Base-by-base conservation (phyloP, 768 basidiomycete species). In the Trametes coccinea region DNA sequence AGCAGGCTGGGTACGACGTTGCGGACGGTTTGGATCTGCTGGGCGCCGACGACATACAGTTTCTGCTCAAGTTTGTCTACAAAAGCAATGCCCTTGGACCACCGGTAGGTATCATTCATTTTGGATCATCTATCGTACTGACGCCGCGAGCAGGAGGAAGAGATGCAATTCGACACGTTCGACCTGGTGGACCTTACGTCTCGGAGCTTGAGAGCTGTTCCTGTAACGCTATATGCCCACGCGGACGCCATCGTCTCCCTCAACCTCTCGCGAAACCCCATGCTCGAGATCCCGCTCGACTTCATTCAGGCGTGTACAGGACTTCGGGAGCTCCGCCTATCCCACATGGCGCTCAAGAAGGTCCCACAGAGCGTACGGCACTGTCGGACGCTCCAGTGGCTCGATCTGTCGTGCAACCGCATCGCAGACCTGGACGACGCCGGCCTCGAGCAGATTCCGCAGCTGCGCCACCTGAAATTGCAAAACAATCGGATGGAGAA, bases 201-300 rank as follows among this genome's bases (percentile, higher is more conserved):
- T 1, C 82, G 88, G 53, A 84, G 90, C 67, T 78, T 98, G 2
- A 89, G 90, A 55, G 91, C 94, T 4, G 90, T 98, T 49, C 97
- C 97, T 0, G 87, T 96, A 66, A 79, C 86, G 60, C 80, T 98
- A 11, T 90, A 99, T 73, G 82, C 84, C 56, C 86, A 93, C 61
- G 94, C 95, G 1, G 87, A 90, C 66, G 83, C 84, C 29, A 95
- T 99, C 68, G 78, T 91, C 60, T 87, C 82, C 43, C 88, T 98
- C 60, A 92, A 90, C 62, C 83, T 98, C 13, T 96, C 94, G 3
- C 86, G 92, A 46, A 99, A 98, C 71, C 94, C 95, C 2, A 93
- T 96, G 84, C 83, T 95, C 56, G 95, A 98, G 73, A 89, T 98
- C 39, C 97, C 96, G 0, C 86, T 93, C 52, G 97, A 98, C 75